A percentile compares a stretch with the other conserved stretches of the same genome.
Conservation (phyloP, 1,284 basidiomycete genomes). For the Puccinia horiana region DNA sequence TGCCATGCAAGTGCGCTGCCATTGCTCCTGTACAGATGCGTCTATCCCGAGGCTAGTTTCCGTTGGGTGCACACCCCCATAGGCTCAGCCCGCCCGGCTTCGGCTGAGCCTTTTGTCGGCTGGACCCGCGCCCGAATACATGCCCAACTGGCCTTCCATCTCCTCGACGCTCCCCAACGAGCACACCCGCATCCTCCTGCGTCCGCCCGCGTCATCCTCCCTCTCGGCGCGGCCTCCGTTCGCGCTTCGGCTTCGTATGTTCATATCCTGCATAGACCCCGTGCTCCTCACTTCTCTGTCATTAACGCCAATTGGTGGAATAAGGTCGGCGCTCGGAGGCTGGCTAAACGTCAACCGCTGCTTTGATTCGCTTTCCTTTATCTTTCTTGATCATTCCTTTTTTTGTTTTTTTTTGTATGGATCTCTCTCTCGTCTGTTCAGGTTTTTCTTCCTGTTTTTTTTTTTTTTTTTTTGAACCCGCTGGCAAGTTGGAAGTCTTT, state of each 20-base stretch:
- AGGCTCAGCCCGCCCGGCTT: not conserved
- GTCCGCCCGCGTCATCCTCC: not conserved
- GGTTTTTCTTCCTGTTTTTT: no score
- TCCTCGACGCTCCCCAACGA: not conserved
- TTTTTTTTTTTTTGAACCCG: no score
- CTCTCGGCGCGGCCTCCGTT: not conserved
- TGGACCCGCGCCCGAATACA: constrained; percentile 12
- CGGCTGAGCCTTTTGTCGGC: not conserved
- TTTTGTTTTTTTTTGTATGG: not conserved
- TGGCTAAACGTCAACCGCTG: constrained; percentile 19
- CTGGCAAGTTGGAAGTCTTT: no score
- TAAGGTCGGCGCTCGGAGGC: constrained; percentile 2
- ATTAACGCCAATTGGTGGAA: constrained; percentile 27
- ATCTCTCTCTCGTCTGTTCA: not conserved
- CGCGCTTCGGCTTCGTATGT: not conserved
- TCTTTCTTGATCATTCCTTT: not conserved
- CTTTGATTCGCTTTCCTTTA: not conserved
- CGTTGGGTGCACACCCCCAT: constrained; percentile 66
- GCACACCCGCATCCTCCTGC: not conserved
- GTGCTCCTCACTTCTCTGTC: constrained; percentile 5
- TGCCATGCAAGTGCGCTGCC: constrained; percentile 90
- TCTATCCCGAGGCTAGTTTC: constrained; percentile 69
- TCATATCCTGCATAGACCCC: not conserved
- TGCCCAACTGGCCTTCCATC: constrained; percentile 1
- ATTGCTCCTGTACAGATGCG: constrained; percentile 88